Evolutionary conservation across 306 rosid genomes (phyloP), one percentile per base, ranked within the genome.

Genomic region (Hippophae rhamnoides): DNA sequence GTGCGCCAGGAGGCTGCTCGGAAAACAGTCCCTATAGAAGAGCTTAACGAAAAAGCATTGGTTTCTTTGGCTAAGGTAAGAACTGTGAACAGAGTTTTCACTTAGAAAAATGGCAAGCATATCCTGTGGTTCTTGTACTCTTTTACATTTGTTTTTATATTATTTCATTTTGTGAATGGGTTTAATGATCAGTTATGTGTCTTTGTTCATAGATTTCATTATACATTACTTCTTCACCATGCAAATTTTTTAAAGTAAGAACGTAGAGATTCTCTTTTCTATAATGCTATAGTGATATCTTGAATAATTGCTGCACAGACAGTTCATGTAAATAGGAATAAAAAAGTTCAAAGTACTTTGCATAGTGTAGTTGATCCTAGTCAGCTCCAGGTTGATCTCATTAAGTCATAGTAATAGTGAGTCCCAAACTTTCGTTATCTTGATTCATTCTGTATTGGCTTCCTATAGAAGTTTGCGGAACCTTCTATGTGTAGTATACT

Each of bases 31-130:
- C 87, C 95, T 1, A 64, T 73, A 63, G 89, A 87, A 42, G 95
- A 85, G 72, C 98, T 90, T 13, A 82, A 83, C 77, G 98, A 90
- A 90, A 82, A 87, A 70, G 92, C 92, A 18, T 67, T 90, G 72
- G 75, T 90, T 74, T 72, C 89, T 69, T 74, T 90, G 74, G 96
- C 92, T 70, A 90, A 81, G 94, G 98, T 90, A 71, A 68, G 80
- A 44, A 44, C n/a, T 10, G 6, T 58, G 38, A 31, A 31, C 42
- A 41, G 38, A 65, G 66, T 42, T 52, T 69, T 27, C 6, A 12
- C 52, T 60, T 44, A 10, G 38, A 4, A 31, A 31, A 1, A 31
- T 31, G 38, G 47, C 25, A 10, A 14, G 48, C 9, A 1, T 43
- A 40, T 57, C 4, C 9, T 61, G 44, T 54, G 8, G n/a, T 13